Percentiles rank a stretch among this genome's conserved stretches.
These are phyloP conservation scores for Helotiales sp. DNA, from an alignment of 2,329 filamentous ascomycete species.

Conservation along the genomic window DNA sequence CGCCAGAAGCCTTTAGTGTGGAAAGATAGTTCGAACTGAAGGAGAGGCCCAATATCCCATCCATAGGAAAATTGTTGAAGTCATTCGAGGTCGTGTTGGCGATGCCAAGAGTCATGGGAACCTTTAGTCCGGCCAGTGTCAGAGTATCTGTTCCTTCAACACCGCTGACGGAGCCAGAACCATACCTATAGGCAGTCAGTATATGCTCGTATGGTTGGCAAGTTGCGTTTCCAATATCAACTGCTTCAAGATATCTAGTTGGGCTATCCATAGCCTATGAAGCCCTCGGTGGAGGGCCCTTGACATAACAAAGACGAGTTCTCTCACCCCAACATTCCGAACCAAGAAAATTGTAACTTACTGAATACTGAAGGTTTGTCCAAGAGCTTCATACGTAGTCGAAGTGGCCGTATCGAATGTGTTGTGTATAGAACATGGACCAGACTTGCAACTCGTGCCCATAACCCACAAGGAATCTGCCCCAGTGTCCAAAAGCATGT, in stretches of 20 bases:
- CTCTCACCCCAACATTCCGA: too few species aligned
- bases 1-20: slow-evolving; percentile 53
- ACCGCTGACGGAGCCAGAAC: slow-evolving; percentile 73
- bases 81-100: slow-evolving; percentile 70
- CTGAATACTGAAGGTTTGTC: slow-evolving; percentile 60
- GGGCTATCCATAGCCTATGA: too few species aligned
- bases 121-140: slow-evolving; percentile 62
- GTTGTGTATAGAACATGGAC: slow-evolving; percentile 68
- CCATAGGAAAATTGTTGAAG: slow-evolving; percentile 78
- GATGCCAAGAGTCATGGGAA: slow-evolving; percentile 70
- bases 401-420: slow-evolving; percentile 69
- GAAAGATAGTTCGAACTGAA: slow-evolving; percentile 65
- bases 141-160: slow-evolving; percentile 65
- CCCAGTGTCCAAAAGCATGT: slow-evolving; percentile 66
- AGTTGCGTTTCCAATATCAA: too few species aligned
- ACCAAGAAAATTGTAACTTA: neutral
- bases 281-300: too few species aligned
- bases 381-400: slow-evolving; percentile 55
- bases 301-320: too few species aligned
- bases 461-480: slow-evolving; percentile 83
- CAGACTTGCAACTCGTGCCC: slow-evolving; percentile 64
- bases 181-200: slow-evolving; percentile 53
- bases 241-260: too few species aligned
- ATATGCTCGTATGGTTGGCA: too few species aligned
- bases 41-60: slow-evolving; percentile 80